Percentiles rank a stretch among this genome's conserved stretches.
Evolutionary conservation across 805 yeast species (phyloP).

Genomic region (Wickerhamiella parazyma): DNA sequence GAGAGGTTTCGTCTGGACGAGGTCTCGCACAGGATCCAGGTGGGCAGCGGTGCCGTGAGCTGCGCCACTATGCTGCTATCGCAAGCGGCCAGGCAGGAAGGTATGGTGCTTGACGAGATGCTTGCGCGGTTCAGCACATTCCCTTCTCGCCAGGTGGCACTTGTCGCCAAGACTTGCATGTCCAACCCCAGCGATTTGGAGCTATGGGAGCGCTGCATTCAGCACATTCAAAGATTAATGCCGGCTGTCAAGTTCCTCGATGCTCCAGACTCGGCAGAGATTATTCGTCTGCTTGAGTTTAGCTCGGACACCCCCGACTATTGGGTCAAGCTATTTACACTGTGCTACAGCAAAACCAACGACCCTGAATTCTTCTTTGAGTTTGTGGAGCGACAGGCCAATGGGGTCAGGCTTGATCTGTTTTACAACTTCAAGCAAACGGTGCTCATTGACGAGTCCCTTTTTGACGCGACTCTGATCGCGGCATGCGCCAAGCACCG

Average conservation of each 20-base stretch:
- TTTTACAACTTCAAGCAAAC: slow-evolving; percentile 1
- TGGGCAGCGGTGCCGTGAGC: not conserved
- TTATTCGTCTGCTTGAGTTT: not conserved
- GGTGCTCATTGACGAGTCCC: not conserved
- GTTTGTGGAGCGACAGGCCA: not conserved
- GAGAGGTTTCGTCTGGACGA: not conserved
- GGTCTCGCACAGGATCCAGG: not conserved
- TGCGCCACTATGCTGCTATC: slow-evolving; percentile 5
- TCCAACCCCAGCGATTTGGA: not conserved
- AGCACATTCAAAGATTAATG: not conserved
- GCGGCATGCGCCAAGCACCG: not conserved
- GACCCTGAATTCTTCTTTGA: slow-evolving; percentile 2
- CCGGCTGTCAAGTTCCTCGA: not conserved
- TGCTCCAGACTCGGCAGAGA: not conserved
- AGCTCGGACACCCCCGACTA: not conserved
- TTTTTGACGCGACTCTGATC: not conserved
- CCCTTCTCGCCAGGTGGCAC: slow-evolving; percentile 5
- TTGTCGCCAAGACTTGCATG: not conserved
- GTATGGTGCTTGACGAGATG: not conserved
- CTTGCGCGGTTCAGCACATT: not conserved
- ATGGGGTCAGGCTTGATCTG: not conserved
- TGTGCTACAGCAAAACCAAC: not conserved
- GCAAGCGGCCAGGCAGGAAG: not conserved
- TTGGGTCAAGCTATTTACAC: not conserved
- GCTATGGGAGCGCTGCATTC: not conserved